Base-by-base conservation (phyloP, 805 yeast genomes). In the Ogataea populi-albae region DNA sequence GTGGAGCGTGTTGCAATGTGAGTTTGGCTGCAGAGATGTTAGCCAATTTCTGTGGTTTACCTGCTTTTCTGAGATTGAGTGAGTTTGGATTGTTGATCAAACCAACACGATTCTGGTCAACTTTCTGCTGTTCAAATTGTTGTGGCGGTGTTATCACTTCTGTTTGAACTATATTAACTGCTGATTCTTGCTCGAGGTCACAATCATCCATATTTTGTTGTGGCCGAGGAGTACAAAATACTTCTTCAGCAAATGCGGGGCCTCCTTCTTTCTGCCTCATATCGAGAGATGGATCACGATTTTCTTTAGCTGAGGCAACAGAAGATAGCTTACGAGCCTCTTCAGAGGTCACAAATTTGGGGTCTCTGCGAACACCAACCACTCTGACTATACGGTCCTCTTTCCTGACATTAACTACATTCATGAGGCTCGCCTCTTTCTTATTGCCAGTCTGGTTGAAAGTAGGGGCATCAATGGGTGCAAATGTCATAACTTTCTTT, bases 401-500 rank as follows among this genome's bases (percentile, higher is more conserved):
- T 34, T 50, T 49, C 34, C 54, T 40, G 10, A 49, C 47, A 30
- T 40, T 45, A 37, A 43, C 38, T n/a, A 47, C 41, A 26, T 42
- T 41, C 42, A 44, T 32, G 4, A 40, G 16, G 6, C 35, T 16
- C 15, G 30, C 29, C 10, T 43, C 45, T 17, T 31, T 32, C 22
- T 29, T 30, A 16, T 24, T 15, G 14, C 25, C 3, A 12, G 30
- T 16, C n/a, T 9, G 23, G 23, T 23, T 23, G 15, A 29, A 32
- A 12, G 32, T 3, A 9, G 38, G 11, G 5, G 34, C 27, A 10
- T 41, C 45, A 6, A 43, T 17, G 8, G 54, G 47, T 22, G 43
- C 54, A 32, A 59, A 52, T 11, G 47, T 45, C 45, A 57, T 50
- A 40, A 59, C 62, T 33, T 69, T 71, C 38, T 63, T 61, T 47